Base-by-base conservation (phyloP, 129 eudicot species). In the Erigeron canadensis region DNA sequence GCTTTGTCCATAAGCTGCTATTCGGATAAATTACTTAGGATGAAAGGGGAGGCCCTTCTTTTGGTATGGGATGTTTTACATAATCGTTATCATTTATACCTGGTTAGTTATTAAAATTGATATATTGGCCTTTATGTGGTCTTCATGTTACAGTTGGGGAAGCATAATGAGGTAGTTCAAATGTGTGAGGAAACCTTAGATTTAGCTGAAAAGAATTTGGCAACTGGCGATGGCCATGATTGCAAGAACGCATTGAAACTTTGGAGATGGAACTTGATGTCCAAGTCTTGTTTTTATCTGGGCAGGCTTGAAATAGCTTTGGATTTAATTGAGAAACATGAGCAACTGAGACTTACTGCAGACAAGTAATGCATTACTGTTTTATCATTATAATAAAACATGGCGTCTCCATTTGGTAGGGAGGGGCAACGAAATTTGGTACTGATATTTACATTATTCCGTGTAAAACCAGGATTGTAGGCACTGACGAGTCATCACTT, bases 241-340 rank as follows among this genome's bases (percentile, higher is more conserved):
- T 43, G 79, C 77, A 57, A 59, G 37, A 80, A 63, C 71, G 58
- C 78, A 10, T 34, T 75, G 47, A 85, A 65, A 59, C 75, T 75
- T 22, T 94, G 99, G 99, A 94, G 99, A 82, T 84, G 88, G 88
- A 83, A 67, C 67, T 69, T 89, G 23, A 80, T 79, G 82, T 77
- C 85, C 15, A 89, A 81, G 81, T 87, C 94, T 43, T 58, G 90
- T 79, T 94, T 80, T 75, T 89, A 83, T 72, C 48, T 87, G 69
- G 99, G 99, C 70, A 87, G 77, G 80, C 97, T 90, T 68, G 99
- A 94, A 74, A 64, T 68, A 66, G 95, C 97, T 81, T 89, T 87
- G 38, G 94, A 80, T 51, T 23, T 82, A 45, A 80, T 82, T 63
- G 95, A 84, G 80, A 81, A 85, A 80, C 87, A 77, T 63, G 84